Base-by-base conservation (phyloP, 345 rosid species). In the Brassica nigra region DNA sequence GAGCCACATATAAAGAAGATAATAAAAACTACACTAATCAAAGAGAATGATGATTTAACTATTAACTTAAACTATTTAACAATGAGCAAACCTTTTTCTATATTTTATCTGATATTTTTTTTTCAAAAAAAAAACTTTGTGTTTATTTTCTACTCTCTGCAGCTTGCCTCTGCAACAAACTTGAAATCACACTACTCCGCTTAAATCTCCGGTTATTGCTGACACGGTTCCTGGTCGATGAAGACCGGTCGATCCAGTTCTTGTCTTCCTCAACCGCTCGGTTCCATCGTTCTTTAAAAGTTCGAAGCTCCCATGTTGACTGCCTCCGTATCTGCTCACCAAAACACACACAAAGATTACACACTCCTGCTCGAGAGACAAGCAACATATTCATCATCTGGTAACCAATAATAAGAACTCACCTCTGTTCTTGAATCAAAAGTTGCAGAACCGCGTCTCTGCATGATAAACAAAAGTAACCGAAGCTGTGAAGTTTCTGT, bases 251-350 rank as follows among this genome's bases (percentile, higher is more conserved):
- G 0, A 80, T 77, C 96, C 98, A 93, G 3, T 62, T 39, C 79
- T 84, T 87, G 85, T 95, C 98, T 49, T 82, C 86, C 29, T 80
- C 84, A 6, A 91, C 84, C 0, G 99, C 94, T 62, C 61, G 31
- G 77, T 91, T 90, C 99, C 99, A 93, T 1, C 99, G 80, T 34
- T 90, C 76, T 86, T 88, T 89, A 23, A 93, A 91, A 10, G 83
- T 80, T 57, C 83, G 78, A 70, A 89, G 93, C 79, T 95, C 99
- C 97, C 89, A 85, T 6, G 96, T 90, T 9, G 98, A 95, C 64
- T 95, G 98, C 77, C 99, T 87, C 78, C 99, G 59, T 66, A 95
- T 91, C 99, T 91, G 84, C 67, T 76, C 76, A 75, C 29, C 42
- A 31, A 70, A 11, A 49, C 16, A 68, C 66, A 64, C 75, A 67